Base-by-base conservation (phyloP, 116 monocot species). In the Papilionanthe hybrid region DNA sequence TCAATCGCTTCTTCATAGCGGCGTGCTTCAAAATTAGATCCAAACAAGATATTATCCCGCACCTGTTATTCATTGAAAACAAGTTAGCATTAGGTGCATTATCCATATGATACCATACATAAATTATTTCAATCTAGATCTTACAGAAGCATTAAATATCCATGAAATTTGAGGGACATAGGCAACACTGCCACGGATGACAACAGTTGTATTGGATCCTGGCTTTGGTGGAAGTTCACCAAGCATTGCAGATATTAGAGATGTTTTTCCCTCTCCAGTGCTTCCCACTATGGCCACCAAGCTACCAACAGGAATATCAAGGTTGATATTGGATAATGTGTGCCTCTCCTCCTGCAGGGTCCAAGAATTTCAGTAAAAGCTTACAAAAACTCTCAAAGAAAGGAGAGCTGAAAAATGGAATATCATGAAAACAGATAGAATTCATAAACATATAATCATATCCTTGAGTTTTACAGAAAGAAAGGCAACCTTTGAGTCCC, bases 131-230 rank as follows among this genome's bases (percentile, higher is more conserved):
- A 42, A 79, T 82, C 60, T 66, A 82, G 50, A 83, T 83, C 91
- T 87, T 77, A 98, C 94, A 42, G 94, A 94, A 44, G 98, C 98
- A 88, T 98, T 94, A 80, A 98, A 98, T 75, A 99, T 99, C 99
- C 99, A 99, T 55, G 99, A 95, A 86, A 95, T 72, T 92, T 99
- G 95, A 86, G 98, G 93, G 78, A 98, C 98, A 86, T 94, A 98
- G 11, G 98, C 94, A 87, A 93, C 91, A 76, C 84, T 86, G 9
- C 98, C 98, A 47, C 91, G 84, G 83, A 94, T 81, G 47, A 55
- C 77, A 65, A 94, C 94, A 66, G 79, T 82, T 72, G 98, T 87
- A 69, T 90, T 81, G 47, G 91, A 81, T 80, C 77, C 92, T 65
- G 76, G 29, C 13, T 82, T 72, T 77, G 98, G 89, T 77, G 90